phyloP scores from a whole-genome alignment of 192 early-diverging fungal species.

The Geosiphon pyriformis region DNA sequence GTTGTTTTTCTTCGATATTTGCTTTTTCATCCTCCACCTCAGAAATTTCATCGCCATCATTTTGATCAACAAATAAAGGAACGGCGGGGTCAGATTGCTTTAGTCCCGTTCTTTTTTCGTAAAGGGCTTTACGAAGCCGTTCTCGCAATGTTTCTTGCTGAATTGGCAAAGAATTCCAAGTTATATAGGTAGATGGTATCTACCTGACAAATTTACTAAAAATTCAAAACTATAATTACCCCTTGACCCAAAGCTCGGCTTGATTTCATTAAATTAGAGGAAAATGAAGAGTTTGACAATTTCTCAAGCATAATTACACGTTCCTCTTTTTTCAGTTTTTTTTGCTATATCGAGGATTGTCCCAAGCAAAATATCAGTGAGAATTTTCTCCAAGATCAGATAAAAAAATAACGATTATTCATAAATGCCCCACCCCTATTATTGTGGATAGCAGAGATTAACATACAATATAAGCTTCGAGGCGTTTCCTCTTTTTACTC shows the following conservation, averaged over 20 bases:
- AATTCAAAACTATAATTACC: conserved; percentile 18
- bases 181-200: background rate
- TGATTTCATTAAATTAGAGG: conserved; percentile 63
- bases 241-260: conserved; percentile 58
- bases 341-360: conserved; percentile 41
- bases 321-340: conserved; percentile 79
- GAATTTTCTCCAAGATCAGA: background rate
- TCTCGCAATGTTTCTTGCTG: conserved; percentile 62
- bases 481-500: conserved; percentile 69
- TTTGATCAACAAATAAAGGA: conserved; percentile 47
- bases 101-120: conserved; percentile 62
- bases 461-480: conserved; percentile 75
- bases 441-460: background rate
- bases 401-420: conserved; percentile 1
- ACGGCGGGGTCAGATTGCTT: conserved; percentile 52
- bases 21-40: conserved; percentile 16
- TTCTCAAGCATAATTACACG: conserved; percentile 60
- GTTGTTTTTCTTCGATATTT: conserved; percentile 9
- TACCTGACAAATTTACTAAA: background rate
- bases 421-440: too few species aligned
- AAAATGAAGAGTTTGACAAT: conserved; percentile 61
- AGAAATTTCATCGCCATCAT: conserved; percentile 30
- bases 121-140: conserved; percentile 56
- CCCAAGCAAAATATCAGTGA: conserved; percentile 18
- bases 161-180: background rate